Evolutionary conservation across 495 filamentous ascomycete species (phyloP).

Genomic region (Hypoxylon lienhwacheense): DNA sequence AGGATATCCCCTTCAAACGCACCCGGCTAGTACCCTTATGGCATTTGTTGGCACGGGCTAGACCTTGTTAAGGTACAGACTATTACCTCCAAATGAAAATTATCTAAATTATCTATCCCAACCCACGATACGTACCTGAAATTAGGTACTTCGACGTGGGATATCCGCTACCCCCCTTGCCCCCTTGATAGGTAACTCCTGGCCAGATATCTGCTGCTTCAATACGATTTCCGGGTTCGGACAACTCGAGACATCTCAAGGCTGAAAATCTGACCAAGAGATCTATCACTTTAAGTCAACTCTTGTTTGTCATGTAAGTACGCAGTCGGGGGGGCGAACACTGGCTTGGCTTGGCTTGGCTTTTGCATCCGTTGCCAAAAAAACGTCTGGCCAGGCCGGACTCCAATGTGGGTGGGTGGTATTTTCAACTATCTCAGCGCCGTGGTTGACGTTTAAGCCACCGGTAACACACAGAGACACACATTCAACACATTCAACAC

Average conservation of each 20-base stretch:
- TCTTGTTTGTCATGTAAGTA: constrained; percentile 10
- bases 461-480: no score
- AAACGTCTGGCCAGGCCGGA: constrained; percentile 31
- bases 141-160: no score
- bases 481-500: no score
- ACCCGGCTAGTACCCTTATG: constrained; percentile 22
- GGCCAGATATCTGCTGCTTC: constrained; percentile 1
- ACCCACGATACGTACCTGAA: constrained; percentile 17
- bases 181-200: not conserved
- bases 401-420: constrained; percentile 20
- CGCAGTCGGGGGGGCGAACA: constrained; percentile 16
- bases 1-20: constrained; percentile 18
- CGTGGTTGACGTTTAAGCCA: constrained; percentile 19
- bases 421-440: constrained; percentile 13
- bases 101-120: no score
- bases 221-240: constrained; percentile 4
- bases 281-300: constrained; percentile 19
- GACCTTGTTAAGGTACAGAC: constrained; percentile 18
- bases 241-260: constrained; percentile 1
- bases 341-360: constrained; percentile 12
- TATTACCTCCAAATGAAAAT: no score
- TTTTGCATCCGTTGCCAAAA: constrained; percentile 19
- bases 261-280: constrained; percentile 16
- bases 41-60: constrained; percentile 26
- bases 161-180: no score